phyloP scores from a whole-genome alignment of 306 rosid genomes.

The Crataegus laevigata region DNA sequence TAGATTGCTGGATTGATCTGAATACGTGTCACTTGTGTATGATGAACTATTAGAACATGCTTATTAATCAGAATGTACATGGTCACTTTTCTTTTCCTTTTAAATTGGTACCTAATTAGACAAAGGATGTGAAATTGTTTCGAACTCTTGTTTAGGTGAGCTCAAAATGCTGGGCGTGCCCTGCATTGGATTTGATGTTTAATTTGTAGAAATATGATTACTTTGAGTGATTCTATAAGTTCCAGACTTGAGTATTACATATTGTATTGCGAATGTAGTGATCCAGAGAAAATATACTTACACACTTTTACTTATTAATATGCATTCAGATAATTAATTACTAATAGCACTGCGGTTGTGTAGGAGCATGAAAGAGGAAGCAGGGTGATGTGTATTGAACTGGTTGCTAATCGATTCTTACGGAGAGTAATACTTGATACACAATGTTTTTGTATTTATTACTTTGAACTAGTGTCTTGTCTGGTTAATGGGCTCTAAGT shows the following conservation, averaged over 20 bases:
- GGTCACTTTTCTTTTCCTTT: neutral
- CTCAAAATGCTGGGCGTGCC: neutral
- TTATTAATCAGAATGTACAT: neutral
- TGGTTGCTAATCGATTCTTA: conserved; percentile 91
- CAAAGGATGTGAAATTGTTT: neutral
- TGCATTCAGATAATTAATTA: neutral
- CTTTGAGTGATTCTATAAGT: neutral
- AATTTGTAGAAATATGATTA: neutral
- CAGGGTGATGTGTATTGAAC: conserved; percentile 75
- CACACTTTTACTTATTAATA: neutral
- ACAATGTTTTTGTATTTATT: neutral
- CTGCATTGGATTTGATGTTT: neutral
- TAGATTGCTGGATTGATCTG: neutral
- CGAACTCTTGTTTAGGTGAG: neutral
- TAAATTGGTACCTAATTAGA: neutral
- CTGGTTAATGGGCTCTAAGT: neutral
- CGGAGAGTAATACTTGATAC: conserved; percentile 51
- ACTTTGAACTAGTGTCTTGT: neutral
- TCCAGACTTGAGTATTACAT: neutral
- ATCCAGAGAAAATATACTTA: neutral
- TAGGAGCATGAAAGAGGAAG: conserved; percentile 58
- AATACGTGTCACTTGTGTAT: neutral
- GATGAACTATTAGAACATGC: neutral
- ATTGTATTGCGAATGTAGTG: neutral
- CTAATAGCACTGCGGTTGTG: conserved; percentile 3